phyloP scores from a whole-genome alignment of 2,329 filamentous ascomycete species.

The Biscogniauxia sp. region DNA sequence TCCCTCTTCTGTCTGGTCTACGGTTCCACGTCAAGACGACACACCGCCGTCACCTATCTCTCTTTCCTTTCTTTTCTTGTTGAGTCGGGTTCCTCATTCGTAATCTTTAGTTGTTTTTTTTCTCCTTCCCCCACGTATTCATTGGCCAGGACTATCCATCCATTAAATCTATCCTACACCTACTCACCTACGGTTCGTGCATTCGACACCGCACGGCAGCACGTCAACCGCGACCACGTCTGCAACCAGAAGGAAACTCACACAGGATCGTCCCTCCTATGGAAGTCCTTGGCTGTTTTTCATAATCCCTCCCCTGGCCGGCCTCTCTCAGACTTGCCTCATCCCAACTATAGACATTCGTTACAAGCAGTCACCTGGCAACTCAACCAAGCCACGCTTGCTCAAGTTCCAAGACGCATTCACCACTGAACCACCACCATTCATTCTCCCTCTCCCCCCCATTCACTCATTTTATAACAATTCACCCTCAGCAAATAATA shows the following conservation, averaged over 20 bases:
- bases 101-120: slow-evolving; percentile 16
- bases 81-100: slow-evolving; percentile 21
- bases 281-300: slow-evolving; percentile 11
- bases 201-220: slow-evolving; percentile 3
- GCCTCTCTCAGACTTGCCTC: slow-evolving; percentile 20
- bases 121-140: slow-evolving; percentile 5
- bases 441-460: slow-evolving; percentile 11
- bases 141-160: slow-evolving; percentile 6
- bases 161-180: slow-evolving; percentile 5
- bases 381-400: slow-evolving; percentile 2
- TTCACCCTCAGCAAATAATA: slow-evolving; percentile 4
- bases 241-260: slow-evolving; percentile 5
- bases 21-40: slow-evolving; percentile 24
- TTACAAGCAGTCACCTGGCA: slow-evolving; percentile 21
- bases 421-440: slow-evolving; percentile 18
- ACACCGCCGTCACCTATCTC: slow-evolving; percentile 24
- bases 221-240: slow-evolving; percentile 19
- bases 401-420: slow-evolving; percentile 10
- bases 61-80: slow-evolving; percentile 22
- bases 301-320: slow-evolving; percentile 13
- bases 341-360: slow-evolving; percentile 33
- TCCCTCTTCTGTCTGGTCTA: slow-evolving; percentile 20
- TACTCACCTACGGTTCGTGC: slow-evolving; percentile 9
- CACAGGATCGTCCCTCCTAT: slow-evolving; percentile 12
- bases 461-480: slow-evolving; percentile 20